A percentile compares a stretch with the other conserved stretches of the same genome.
Conservation (phyloP, 2,329 filamentous ascomycete genomes). For the Dothistroma pini region DNA sequence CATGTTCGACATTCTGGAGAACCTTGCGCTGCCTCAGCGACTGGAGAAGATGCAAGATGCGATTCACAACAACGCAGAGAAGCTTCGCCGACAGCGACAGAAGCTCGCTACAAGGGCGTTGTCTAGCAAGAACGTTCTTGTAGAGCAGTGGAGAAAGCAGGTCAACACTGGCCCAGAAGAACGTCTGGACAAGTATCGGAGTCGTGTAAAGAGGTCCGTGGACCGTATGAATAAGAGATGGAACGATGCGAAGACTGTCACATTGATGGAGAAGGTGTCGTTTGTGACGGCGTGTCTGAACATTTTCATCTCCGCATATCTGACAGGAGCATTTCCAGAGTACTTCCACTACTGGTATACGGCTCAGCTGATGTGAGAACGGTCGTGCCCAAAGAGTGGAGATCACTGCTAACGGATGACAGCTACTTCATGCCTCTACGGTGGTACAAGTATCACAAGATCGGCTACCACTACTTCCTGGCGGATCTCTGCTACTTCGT, state of each 20-base stretch:
- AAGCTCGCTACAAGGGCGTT: constrained; percentile 71
- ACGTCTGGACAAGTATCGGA: constrained; percentile 84
- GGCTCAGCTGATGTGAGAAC: constrained; percentile 31
- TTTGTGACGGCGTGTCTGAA: constrained; percentile 97
- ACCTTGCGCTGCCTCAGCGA: constrained; percentile 81
- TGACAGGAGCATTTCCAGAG: constrained; percentile 80
- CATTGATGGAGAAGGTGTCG: constrained; percentile 84
- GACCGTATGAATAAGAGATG: constrained; percentile 80
- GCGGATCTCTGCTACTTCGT: constrained; percentile 98
- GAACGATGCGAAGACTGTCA: constrained; percentile 87
- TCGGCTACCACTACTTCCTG: constrained; percentile 94
- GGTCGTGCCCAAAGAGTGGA: too few species aligned
- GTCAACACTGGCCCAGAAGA: constrained; percentile 78
- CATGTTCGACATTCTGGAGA: constrained; percentile 90
- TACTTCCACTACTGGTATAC: constrained; percentile 88
- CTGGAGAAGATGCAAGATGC: constrained; percentile 86
- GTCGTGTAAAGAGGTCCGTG: constrained; percentile 82
- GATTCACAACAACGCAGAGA: constrained; percentile 77
- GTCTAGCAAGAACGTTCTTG: constrained; percentile 80
- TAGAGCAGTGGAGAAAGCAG: constrained; percentile 86
- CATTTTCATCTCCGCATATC: constrained; percentile 92
- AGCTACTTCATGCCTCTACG: constrained; percentile 97
- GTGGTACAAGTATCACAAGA: constrained; percentile 83
- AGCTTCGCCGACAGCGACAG: constrained; percentile 77
- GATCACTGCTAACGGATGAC: constrained; percentile 13